phyloP scores from a whole-genome alignment of 805 yeast species.

The Metschnikowia arizonensis region DNA sequence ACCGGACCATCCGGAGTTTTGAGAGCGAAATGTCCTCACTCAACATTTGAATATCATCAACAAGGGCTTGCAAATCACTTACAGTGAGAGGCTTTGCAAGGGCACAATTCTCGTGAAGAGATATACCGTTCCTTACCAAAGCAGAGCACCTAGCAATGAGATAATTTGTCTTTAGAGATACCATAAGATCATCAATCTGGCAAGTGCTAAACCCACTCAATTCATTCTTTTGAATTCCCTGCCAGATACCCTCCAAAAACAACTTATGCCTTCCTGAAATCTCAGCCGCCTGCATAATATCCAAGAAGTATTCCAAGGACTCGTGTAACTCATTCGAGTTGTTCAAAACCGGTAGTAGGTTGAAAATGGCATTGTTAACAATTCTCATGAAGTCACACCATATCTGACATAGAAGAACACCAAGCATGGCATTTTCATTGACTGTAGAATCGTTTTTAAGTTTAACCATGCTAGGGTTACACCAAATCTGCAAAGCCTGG shows the following conservation, averaged over 20 bases:
- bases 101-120: conserved; percentile 1
- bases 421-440: conserved; percentile 21
- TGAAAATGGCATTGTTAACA: conserved; percentile 25
- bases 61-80: conserved; percentile 20
- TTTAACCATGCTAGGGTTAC: conserved; percentile 28
- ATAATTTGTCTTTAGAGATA: conserved; percentile 24
- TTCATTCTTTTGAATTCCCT: conserved; percentile 12
- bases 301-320: conserved; percentile 17
- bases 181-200: conserved; percentile 18
- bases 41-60: conserved; percentile 26
- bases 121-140: conserved; percentile 12
- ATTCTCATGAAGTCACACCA: conserved; percentile 38
- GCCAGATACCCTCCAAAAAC: conserved; percentile 19
- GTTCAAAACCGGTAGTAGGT: conserved; percentile 23
- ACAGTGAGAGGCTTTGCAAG: conserved; percentile 15
- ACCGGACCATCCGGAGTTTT: conserved; percentile 11
- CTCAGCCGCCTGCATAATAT: conserved; percentile 24
- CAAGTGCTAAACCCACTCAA: not conserved
- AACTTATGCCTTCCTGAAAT: conserved; percentile 21
- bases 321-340: conserved; percentile 20
- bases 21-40: conserved; percentile 18
- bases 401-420: conserved; percentile 28
- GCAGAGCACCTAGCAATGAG: conserved; percentile 27
- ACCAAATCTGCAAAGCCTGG: conserved; percentile 28
- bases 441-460: conserved; percentile 18